Evolutionary conservation across 768 basidiomycete species (phyloP).

Genomic region (Calocybe cyanea): DNA sequence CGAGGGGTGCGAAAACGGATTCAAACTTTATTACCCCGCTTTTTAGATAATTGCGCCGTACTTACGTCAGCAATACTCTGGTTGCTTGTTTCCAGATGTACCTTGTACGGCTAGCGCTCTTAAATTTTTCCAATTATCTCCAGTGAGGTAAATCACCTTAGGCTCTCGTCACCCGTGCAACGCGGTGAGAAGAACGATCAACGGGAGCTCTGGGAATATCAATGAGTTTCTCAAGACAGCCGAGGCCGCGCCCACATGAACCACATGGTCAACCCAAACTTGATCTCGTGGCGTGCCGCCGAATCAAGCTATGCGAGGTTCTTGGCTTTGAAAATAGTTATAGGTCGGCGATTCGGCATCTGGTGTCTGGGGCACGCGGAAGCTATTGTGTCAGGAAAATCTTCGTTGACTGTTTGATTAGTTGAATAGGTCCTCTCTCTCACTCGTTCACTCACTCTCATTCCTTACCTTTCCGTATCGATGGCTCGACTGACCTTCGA

Average conservation of each 20-base stretch:
- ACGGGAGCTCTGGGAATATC: neutral
- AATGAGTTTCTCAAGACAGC: slow-evolving; percentile 1
- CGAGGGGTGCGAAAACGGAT: too few species aligned
- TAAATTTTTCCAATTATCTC: too few species aligned
- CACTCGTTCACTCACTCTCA: neutral
- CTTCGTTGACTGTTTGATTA: too few species aligned
- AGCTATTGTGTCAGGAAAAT: neutral
- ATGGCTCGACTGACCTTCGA: slow-evolving; percentile 25
- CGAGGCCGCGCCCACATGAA: neutral
- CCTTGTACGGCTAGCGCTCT: too few species aligned
- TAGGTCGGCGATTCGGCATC: neutral
- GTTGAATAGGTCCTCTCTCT: neutral
- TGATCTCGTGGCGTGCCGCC: slow-evolving; percentile 6
- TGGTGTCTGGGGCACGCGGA: neutral
- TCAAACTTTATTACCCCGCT: too few species aligned
- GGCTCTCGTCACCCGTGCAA: too few species aligned
- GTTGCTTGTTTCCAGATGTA: too few species aligned
- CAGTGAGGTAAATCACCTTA: too few species aligned
- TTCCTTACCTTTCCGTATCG: slow-evolving; percentile 1
- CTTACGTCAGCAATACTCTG: too few species aligned
- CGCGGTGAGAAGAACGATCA: neutral
- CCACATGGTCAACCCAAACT: slow-evolving; percentile 2
- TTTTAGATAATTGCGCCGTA: too few species aligned
- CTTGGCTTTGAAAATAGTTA: too few species aligned
- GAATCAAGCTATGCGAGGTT: neutral